Evolutionary conservation across 2,329 filamentous ascomycete genomes (phyloP).

Genomic region (Penicillium sp.): DNA sequence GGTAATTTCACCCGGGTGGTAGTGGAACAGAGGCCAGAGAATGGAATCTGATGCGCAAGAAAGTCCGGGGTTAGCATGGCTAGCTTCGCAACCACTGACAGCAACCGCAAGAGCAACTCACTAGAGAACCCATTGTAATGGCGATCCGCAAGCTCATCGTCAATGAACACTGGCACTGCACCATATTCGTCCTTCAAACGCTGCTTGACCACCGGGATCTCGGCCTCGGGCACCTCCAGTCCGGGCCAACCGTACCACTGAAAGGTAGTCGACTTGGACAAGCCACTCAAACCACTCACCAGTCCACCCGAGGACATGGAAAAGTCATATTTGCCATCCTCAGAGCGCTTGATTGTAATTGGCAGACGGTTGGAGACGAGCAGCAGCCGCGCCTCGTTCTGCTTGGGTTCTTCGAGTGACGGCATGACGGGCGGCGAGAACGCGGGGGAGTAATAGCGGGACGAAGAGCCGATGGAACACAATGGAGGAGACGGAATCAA

Average conservation of each 20-base stretch:
- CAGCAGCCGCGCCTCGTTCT: constrained; percentile 61
- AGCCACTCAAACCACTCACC: constrained; percentile 87
- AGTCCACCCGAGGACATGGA: constrained; percentile 96
- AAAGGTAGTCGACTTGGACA: constrained; percentile 91
- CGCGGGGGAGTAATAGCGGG: background rate
- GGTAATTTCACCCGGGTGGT: constrained; percentile 96
- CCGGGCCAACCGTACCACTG: constrained; percentile 99
- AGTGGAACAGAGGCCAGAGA: constrained; percentile 98
- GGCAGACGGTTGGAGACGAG: constrained; percentile 93
- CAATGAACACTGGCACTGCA: constrained; percentile 88
- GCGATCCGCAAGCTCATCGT: constrained; percentile 87
- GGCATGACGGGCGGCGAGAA: constrained; percentile 37
- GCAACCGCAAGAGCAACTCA: constrained; percentile 51
- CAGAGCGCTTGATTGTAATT: constrained; percentile 92
- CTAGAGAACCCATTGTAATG: constrained; percentile 99
- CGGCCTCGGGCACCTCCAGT: constrained; percentile 83
- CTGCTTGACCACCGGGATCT: constrained; percentile 73
- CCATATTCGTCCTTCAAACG: constrained; percentile 84
- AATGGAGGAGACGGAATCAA: background rate
- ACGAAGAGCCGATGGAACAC: background rate
- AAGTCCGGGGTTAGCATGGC: constrained; percentile 23
- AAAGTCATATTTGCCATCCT: constrained; percentile 89
- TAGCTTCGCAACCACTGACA: background rate
- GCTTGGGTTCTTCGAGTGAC: constrained; percentile 36
- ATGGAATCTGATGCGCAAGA: constrained; percentile 71